Evolutionary conservation across 129 eudicot species (phyloP).

Genomic region (Saposhnikovia divaricata): DNA sequence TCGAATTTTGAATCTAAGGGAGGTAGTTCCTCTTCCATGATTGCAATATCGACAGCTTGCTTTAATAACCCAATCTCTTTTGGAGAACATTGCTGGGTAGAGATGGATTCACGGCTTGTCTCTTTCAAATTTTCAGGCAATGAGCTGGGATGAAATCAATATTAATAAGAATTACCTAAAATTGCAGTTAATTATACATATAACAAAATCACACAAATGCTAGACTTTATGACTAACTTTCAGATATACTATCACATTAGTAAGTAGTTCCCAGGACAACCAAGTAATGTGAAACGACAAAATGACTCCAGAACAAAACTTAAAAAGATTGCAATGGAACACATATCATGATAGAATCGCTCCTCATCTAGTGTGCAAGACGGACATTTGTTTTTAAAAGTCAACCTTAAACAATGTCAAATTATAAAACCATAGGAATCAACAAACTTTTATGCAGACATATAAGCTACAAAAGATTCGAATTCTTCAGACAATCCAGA

Average conservation of each 20-base stretch:
- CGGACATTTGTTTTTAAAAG: background rate
- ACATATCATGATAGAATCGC: background rate
- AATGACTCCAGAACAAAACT: background rate
- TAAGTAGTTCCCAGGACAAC: background rate
- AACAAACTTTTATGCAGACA: background rate
- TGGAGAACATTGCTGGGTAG: slow-evolving; percentile 17
- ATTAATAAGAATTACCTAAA: slow-evolving; percentile 5
- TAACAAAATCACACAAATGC: background rate
- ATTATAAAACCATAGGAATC: background rate
- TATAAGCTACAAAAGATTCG: background rate
- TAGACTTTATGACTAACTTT: background rate
- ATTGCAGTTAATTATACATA: background rate
- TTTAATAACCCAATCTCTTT: slow-evolving; percentile 16
- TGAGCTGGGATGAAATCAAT: slow-evolving; percentile 38
- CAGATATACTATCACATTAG: background rate
- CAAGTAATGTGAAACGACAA: background rate
- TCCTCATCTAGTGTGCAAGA: background rate
- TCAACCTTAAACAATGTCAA: background rate
- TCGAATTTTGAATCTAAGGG: slow-evolving; percentile 22
- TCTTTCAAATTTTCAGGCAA: slow-evolving; percentile 47
- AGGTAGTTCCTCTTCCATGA: slow-evolving; percentile 29
- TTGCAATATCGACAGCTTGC: slow-evolving; percentile 13
- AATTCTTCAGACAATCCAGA: background rate
- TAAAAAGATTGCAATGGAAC: background rate
- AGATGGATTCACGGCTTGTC: slow-evolving; percentile 28